Percentiles rank a stretch among this genome's conserved stretches.
Evolutionary conservation across 2,329 filamentous ascomycete genomes (phyloP).

Genomic region (Bimuria novae-zelandiae): DNA sequence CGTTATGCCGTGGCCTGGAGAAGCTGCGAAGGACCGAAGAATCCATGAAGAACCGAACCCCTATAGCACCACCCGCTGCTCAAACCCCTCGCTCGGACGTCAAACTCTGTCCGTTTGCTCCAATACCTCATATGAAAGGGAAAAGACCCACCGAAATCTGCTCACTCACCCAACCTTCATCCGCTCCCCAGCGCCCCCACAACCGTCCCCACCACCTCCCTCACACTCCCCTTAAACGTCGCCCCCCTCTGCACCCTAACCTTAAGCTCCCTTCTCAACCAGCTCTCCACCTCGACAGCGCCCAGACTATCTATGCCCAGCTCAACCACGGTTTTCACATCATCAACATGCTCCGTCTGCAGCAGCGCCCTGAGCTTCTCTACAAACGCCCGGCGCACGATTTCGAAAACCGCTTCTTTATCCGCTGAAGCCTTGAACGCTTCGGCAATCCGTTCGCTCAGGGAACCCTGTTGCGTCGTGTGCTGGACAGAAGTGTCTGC

Average conservation of each 20-base stretch:
- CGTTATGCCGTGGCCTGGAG: too few species aligned
- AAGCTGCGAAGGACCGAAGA: too few species aligned
- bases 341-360: conserved; percentile 9
- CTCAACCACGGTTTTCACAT: conserved; percentile 7
- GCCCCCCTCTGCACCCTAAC: conserved; percentile 12
- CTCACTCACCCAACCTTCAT: too few species aligned
- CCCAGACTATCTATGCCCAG: conserved; percentile 31
- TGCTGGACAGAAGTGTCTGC: neutral
- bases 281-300: conserved; percentile 32
- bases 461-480: neutral
- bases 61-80: too few species aligned
- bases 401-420: neutral
- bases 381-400: conserved; percentile 3
- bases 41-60: too few species aligned
- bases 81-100: too few species aligned
- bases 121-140: too few species aligned
- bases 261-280: conserved; percentile 19
- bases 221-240: conserved; percentile 11
- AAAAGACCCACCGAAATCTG: too few species aligned
- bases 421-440: neutral
- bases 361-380: conserved; percentile 5
- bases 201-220: conserved; percentile 7
- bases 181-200: neutral
- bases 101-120: too few species aligned
- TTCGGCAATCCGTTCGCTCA: conserved; percentile 7